Evolutionary conservation across 495 filamentous ascomycete species (phyloP), one percentile per base, ranked within the genome.

Genomic region (Oidiodendron maius): DNA sequence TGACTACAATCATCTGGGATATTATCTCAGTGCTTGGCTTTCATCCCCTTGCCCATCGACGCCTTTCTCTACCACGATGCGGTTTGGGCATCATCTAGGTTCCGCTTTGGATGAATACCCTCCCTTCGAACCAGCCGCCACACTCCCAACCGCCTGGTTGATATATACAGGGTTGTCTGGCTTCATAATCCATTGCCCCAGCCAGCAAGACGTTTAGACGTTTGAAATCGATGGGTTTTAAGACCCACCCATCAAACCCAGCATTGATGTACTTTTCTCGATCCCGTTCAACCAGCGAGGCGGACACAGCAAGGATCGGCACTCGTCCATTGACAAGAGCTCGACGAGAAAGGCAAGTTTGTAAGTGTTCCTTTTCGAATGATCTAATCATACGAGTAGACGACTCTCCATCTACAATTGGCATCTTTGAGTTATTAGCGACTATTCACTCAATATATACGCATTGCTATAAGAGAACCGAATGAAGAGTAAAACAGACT

Each of bases 211-310:
- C 61, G 60, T 76, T 71, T 13, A 89, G 64, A 17, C 85, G 66
- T 49, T 80, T 78, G 55, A 91, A 90, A 54, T 89, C 76, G 52
- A 91, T 79, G 0, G 78, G 85, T 61, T 86, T 87, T 60, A 84
- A 50, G 44, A 95, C 87, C 87, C 89, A 96, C 32, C 87, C 91
- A 53, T 96, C 91, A 56, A 95, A 95, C 1, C 91, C 91, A 2
- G 78, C 76, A n/a, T 83, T 73, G 28, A 88, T 77, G 60, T 96
- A 96, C 4, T 63, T 78, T 17, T 80, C 64, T 16, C 70, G 75
- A 4, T 89, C 76, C 26, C 71, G 75, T 61, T 96, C 91, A 3
- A 89, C 53, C 0, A 96, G 68, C 4, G 87, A 91, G 2, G 91
- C 90, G 1, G 91, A 96, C 5, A 96, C 91, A 6, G 89, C 89